These are phyloP conservation scores for Daphne laureola DNA, from an alignment of 441 rosid species.

Conservation along the genomic window DNA sequence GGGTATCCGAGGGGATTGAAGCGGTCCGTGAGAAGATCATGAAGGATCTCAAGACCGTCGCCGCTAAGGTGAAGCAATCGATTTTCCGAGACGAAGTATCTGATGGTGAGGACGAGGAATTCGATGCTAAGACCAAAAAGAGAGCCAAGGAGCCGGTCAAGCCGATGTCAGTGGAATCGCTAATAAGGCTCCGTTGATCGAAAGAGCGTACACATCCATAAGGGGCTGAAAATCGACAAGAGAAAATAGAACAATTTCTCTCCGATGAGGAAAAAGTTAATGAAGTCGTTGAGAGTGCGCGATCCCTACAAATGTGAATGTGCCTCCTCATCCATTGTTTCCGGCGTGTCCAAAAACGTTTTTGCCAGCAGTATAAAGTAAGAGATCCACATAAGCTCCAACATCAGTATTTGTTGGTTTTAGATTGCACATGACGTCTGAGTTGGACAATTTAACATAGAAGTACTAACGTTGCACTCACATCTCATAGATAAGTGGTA, in stretches of 20 bases:
- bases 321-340: no score
- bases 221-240: conserved; percentile 19
- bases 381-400: no score
- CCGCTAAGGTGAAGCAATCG: conserved; percentile 49
- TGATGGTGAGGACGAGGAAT: conserved; percentile 18
- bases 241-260: conserved; percentile 17
- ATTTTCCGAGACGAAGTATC: conserved; percentile 33
- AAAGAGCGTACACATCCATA: conserved; percentile 8
- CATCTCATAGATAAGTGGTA: no score
- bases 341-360: no score
- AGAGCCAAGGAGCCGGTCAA: conserved; percentile 11
- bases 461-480: no score
- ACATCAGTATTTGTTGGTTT: no score
- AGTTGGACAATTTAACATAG: no score
- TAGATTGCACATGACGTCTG: no score
- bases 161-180: conserved; percentile 54
- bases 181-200: conserved; percentile 35
- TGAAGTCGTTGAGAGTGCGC: no score
- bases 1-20: conserved; percentile 47
- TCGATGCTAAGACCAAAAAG: conserved; percentile 4
- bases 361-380: no score
- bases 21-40: conserved; percentile 71
- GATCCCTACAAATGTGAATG: no score
- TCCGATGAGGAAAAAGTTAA: conserved; percentile 21
- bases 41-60: conserved; percentile 63